Conservation (phyloP, 2,329 filamentous ascomycete species). For the Passalora sequoiae region DNA sequence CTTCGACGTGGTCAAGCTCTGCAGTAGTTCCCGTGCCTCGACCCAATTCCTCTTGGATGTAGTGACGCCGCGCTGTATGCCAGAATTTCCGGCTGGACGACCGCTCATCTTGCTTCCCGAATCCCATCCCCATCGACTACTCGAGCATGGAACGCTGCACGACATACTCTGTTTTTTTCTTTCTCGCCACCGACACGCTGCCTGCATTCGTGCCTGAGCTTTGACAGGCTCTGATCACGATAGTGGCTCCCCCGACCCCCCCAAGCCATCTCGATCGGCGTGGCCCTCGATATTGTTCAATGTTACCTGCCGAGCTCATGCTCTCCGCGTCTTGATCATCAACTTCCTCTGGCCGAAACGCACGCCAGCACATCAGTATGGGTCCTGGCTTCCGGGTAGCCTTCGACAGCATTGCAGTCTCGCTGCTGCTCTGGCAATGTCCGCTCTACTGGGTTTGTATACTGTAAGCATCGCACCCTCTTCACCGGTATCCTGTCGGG, state of each 20-base stretch:
- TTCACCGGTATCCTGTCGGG: conserved; percentile 28
- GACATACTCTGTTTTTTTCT: conserved; percentile 17
- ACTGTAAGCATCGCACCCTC: conserved; percentile 16
- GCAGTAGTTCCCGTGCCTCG: conserved; percentile 24
- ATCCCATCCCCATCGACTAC: conserved; percentile 13
- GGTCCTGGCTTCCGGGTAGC: conserved; percentile 36
- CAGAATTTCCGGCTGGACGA: too few species aligned
- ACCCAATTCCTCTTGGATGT: conserved; percentile 13
- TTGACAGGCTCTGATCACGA: conserved; percentile 22
- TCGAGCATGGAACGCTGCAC: conserved; percentile 26
- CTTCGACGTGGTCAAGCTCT: conserved; percentile 24
- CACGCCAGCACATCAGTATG: conserved; percentile 83
- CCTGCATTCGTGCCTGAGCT: conserved; percentile 19
- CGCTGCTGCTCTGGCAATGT: conserved; percentile 15
- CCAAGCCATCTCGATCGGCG: conserved; percentile 30
- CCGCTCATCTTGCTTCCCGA: conserved; percentile 12
- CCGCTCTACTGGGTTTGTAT: conserved; percentile 20
- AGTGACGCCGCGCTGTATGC: conserved; percentile 4
- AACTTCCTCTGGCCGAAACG: conserved; percentile 66
- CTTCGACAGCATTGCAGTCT: conserved; percentile 27
- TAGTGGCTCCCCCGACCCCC: conserved; percentile 16
- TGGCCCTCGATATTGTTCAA: conserved; percentile 29
- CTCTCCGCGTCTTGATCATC: conserved; percentile 32
- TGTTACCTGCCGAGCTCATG: conserved; percentile 29
- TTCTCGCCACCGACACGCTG: conserved; percentile 7